Evolutionary conservation across 2,329 filamentous ascomycete species (phyloP), one percentile per base, ranked within the genome.

Genomic region (Alternaria infectoria): DNA sequence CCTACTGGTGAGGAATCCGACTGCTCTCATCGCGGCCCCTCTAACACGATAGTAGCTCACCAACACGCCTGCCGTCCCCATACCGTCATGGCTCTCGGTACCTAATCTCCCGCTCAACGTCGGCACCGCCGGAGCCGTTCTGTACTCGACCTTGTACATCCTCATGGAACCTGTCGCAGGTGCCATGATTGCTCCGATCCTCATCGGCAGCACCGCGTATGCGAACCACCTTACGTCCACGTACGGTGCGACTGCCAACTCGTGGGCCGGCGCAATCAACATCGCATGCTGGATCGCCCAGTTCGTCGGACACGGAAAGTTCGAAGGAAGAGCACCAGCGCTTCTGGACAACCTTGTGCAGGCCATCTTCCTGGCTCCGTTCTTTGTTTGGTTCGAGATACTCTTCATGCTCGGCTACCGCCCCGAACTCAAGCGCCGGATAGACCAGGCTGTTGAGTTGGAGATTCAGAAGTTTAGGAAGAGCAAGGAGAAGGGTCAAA

Each of bases 301-400:
- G 78, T 97, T 99, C 76, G 74, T 98, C 54, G 96, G 96, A 26
- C 96, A 99, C 76, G 94, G 93, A 40, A 88, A 87, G 54, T 98
- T 93, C 72, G 96, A 98, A 81, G 89, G 92, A 19, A 89, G 95
- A 56, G 93, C 94, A 3, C 96, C 95, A 8, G 95, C 94, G 5
- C 83, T 98, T 67, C 83, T 98, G 51, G 94, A 98, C 81, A 98
- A 97, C 75, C 82, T 98, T 45, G 86, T 96, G 51, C 96, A 98
- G 81, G 94, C 96, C 26, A 81, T 98, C 68, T 95, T 98, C 75
- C 86, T 98, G 23, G 96, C 96, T 0, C 96, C 96, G 9, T 91
- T 99, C 75, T 99, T 98, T 73, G 95, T 98, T 62, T 99, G 96
- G 92, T 91, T 99, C 73, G 94, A 98, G 83, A 82, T 96, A 23